Conservation (phyloP, 2,329 filamentous ascomycete genomes). For the Chaetomiaceae sp. region DNA sequence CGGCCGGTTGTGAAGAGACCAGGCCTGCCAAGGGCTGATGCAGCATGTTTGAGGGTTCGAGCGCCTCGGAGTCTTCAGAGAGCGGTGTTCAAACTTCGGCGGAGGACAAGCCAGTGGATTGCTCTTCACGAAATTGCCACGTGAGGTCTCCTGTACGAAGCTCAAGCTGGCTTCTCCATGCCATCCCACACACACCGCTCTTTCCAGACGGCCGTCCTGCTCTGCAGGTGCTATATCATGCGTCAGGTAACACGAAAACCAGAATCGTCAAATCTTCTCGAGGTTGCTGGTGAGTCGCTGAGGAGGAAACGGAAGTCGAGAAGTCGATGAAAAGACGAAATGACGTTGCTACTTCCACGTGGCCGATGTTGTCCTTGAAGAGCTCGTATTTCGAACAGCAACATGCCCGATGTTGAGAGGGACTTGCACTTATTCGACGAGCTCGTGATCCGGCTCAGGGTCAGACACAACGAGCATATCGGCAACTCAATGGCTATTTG, state of each 20-base stretch:
- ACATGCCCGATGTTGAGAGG: too few relatives aligned
- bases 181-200: constrained; percentile 11
- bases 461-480: too few relatives aligned
- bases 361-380: too few relatives aligned
- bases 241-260: constrained; percentile 11
- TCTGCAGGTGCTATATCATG: constrained; percentile 18
- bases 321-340: too few relatives aligned
- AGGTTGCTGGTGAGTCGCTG: not conserved
- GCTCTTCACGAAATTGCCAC: not conserved
- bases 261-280: not conserved
- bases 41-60: not conserved
- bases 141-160: not conserved
- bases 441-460: too few relatives aligned
- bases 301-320: not conserved
- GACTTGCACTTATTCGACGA: too few relatives aligned
- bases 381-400: too few relatives aligned
- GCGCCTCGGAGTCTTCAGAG: too few relatives aligned
- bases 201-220: constrained; percentile 7
- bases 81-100: too few relatives aligned
- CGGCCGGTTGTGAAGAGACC: constrained; percentile 2
- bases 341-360: too few relatives aligned
- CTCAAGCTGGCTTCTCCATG: not conserved
- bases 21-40: not conserved
- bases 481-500: too few relatives aligned
- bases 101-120: too few relatives aligned